Base-by-base conservation (phyloP, 1,284 basidiomycete species). In the Ceratobasidium sp. region DNA sequence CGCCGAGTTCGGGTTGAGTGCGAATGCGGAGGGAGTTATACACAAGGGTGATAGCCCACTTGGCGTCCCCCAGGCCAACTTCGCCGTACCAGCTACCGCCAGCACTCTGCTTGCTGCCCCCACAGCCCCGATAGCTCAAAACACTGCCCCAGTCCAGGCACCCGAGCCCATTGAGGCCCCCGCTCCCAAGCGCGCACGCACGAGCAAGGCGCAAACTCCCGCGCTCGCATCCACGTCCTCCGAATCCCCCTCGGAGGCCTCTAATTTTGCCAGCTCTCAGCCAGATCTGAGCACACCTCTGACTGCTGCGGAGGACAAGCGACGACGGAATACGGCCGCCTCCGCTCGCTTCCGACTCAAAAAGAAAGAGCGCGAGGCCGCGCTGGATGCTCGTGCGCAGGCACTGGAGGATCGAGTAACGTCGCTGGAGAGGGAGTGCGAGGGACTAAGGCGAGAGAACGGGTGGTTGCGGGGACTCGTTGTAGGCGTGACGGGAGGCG, bases 321-420 rank as follows among this genome's bases (percentile, higher is more conserved):
- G 97, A 48, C 88, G 96, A 76, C 87, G 97, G 60, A 99, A 99
- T 83, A 99, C 97, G 0, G 96, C 96, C 22, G 97, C 97, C 0
- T 96, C 93, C 75, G 97, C 97, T n/a, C 93, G 97, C 17, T 99
- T 99, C 89, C 88, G 97, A 75, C 85, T 97, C 80, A 99, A 99
- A 89, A 99, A 99, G 89, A 99, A 99, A 88, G 96, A 98, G 84
- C 88, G 98, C 24, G 97, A 99, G 85, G 93, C 92, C 17, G 96
- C 96, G 11, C 86, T 99, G 19, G 97, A 99, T 84, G 88, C 87
- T 64, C 91, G 92, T 80, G 91, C 94, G 22, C 96, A 96, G 84
- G 96, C 98, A 80, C 87, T 99, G n/a, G 93, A 96, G 82, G 85
- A 86, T 1, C 90, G 93, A 74, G 93, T 98, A 9, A 86, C 86